Evolutionary conservation across 2,329 filamentous ascomycete species (phyloP), one percentile per base, ranked within the genome.

Genomic region (Scedosporium apiospermum): DNA sequence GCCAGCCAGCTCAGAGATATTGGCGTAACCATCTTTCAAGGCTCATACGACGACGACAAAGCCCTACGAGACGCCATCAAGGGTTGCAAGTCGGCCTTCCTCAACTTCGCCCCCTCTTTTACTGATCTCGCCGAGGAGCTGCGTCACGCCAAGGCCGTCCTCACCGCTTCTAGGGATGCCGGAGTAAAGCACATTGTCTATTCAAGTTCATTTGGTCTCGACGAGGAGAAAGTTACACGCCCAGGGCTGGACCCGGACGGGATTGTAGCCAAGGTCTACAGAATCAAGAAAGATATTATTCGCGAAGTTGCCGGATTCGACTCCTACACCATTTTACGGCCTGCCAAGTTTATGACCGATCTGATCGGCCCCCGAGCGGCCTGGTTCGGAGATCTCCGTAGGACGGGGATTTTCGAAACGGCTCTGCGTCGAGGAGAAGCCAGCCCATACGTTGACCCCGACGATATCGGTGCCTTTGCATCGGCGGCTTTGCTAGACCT

Each of bases 391-490:
- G 51, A 55, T 55, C 68, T 82, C 7, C 67, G 71, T 1, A 70
- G 73, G 5, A 69, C 70, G 1, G 76, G 77, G 0, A 68, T 72
- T 21, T 77, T 76, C 64, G 69, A 68, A 0, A 75, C 73, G 1
- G 74, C 77, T 0, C 67, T 77, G 23, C 66, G 65, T 0, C 67
- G 69, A 0, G 72, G 74, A 18, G 75, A 72, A 0, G 12, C 68
- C 1, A 80, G 78, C 4, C 86, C 88, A 0, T 74, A 77, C 6
- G 76, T 73, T 5, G 74, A 81, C 0, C 88, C 89, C 0, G 76
- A 77, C 1, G 80, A 82, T 34, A 80, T 83, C 57, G 81, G 76
- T 0, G 70, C 66, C 7, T 80, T 82, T 65, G 74, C 73, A 3
- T 71, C 72, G 3, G 75, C 75, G 0, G 79, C 77, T 0, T 70